These are phyloP conservation scores for Candida cerambycidarum DNA, from an alignment of 805 yeast genomes.

Conservation along the genomic window DNA sequence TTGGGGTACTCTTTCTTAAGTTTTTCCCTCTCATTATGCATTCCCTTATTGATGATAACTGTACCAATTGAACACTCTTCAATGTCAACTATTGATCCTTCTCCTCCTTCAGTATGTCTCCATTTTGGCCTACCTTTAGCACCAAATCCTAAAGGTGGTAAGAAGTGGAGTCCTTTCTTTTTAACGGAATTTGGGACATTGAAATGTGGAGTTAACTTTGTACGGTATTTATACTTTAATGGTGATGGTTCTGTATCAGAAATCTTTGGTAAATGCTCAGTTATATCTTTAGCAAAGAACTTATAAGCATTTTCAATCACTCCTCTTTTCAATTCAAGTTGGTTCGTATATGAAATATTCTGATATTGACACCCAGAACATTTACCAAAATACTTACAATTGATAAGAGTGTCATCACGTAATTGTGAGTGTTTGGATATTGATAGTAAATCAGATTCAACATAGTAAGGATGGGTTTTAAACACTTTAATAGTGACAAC, in stretches of 20 bases:
- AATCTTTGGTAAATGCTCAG: conserved; percentile 56
- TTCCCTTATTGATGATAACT: conserved; percentile 67
- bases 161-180: conserved; percentile 26
- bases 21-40: conserved; percentile 62
- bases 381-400: conserved; percentile 83
- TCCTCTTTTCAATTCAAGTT: conserved; percentile 66
- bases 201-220: conserved; percentile 95
- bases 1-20: conserved; percentile 49
- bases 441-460: conserved; percentile 69
- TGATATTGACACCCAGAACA: conserved; percentile 97
- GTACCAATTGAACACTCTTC: conserved; percentile 95
- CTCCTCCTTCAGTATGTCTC: conserved; percentile 62
- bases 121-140: conserved; percentile 76
- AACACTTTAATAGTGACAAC: conserved; percentile 65
- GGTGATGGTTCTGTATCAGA: conserved; percentile 76
- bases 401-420: conserved; percentile 58
- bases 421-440: conserved; percentile 36
- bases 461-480: conserved; percentile 73
- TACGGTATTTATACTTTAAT: conserved; percentile 70
- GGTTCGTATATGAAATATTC: conserved; percentile 68
- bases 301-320: conserved; percentile 82
- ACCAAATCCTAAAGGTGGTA: conserved; percentile 88
- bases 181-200: conserved; percentile 60
- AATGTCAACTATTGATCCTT: conserved; percentile 71
- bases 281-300: conserved; percentile 64